Evolutionary conservation across 768 basidiomycete genomes (phyloP), one percentile per base, ranked within the genome.

Genomic region (Atractiella rhizophila): DNA sequence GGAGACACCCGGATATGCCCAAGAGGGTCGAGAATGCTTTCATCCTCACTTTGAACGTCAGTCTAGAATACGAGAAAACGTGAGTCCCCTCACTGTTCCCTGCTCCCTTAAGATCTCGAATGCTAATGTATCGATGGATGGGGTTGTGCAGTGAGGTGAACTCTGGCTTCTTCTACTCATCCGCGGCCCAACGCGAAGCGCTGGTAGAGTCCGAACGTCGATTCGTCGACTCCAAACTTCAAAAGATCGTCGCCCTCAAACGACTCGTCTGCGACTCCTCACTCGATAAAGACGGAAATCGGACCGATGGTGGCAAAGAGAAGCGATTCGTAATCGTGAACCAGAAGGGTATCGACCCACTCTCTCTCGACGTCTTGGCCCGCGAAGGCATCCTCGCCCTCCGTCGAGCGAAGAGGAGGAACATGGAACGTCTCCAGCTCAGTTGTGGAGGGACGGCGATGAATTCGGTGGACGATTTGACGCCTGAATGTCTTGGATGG

Each of bases 21-120:
- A 96, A 85, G 66, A 73, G 83, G 54, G 70, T 98, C 41, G 83
- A 91, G 61, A 94, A 98, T 62, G 82, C 83, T 32, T 91, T 66
- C 62, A 75, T 98, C 51, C 64, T 98, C 50, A 96, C 80, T 24
- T 64, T 98, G 54, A 98, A 98, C 60, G 91, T 96, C 57, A 85
- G 80, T 50, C 64, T 98, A 47, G 91, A 98, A 59, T 98, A 98
- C 58, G 91, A 98, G 61, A 98, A 98, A 64, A 98, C 91, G 88
- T 91, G 56, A 53, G 82, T 68, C 19, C 20, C 25, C 15, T 26
- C 9, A 15, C 21, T 29, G 35, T 33, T 20, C 28, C 19, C 25
- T 25, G 24, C 33, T 39, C 39, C 11, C 21, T n/a, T 48, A 23
- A 1, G 9, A 2, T 19, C 36, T 11, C 27, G n/a, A n/a, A n/a